These are phyloP conservation scores for Penicillium desertorum DNA, from an alignment of 495 filamentous ascomycete species.

Conservation along the genomic window DNA sequence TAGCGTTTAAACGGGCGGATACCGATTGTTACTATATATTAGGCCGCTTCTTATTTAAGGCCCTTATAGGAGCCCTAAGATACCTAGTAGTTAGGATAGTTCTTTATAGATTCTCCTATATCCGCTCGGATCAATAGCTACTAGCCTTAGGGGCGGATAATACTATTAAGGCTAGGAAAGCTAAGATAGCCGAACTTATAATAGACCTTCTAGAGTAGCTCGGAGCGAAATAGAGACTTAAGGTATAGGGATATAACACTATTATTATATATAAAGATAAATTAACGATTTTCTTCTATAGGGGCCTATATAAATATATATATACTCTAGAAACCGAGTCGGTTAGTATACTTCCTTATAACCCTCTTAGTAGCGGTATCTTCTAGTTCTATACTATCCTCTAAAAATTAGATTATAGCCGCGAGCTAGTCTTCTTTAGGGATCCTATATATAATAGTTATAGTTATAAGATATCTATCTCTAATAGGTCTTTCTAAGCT, in stretches of 20 bases:
- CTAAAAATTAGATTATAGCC: not conserved
- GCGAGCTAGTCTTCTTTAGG: not conserved
- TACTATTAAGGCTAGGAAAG: not conserved
- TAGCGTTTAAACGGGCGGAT: not conserved
- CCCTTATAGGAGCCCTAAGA: not conserved
- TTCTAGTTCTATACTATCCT: not conserved
- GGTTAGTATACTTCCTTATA: not conserved
- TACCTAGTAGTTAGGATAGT: constrained; percentile 3
- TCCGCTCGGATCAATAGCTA: not conserved
- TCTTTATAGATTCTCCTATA: not conserved
- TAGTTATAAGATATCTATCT: not conserved
- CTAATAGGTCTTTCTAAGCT: not conserved
- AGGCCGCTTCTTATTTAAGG: not conserved
- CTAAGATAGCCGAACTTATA: constrained; percentile 2
- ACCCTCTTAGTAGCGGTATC: not conserved
- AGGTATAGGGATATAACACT: not conserved
- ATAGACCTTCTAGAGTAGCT: not conserved
- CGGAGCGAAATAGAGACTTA: not conserved
- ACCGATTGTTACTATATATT: constrained; percentile 6
- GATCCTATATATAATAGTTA: too few species aligned
- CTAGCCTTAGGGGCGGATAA: not conserved
- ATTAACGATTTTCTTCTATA: not conserved
- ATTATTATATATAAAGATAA: constrained; percentile 2
- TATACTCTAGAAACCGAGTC: not conserved
- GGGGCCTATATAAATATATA: not conserved